Percentiles rank a stretch among this genome's conserved stretches.
These are phyloP conservation scores for Phaeomoniella chlamydospora DNA, from an alignment of 2,329 filamentous ascomycete genomes.

Conservation along the genomic window DNA sequence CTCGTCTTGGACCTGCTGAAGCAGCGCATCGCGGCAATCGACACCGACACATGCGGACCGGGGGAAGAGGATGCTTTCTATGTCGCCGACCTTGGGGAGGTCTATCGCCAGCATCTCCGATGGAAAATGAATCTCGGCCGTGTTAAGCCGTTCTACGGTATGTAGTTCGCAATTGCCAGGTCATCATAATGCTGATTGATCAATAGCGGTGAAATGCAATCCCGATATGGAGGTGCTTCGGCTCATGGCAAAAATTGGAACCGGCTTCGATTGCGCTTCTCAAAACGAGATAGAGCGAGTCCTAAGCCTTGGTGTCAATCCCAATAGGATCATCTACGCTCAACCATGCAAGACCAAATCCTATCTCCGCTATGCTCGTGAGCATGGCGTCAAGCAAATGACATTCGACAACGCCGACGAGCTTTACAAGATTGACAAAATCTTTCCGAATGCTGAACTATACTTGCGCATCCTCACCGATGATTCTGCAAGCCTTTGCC, in stretches of 20 bases:
- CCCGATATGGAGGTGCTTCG: constrained; percentile 79
- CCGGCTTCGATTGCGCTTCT: constrained; percentile 95
- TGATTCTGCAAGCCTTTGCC: constrained; percentile 86
- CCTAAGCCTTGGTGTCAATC: constrained; percentile 65
- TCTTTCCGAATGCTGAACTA: constrained; percentile 78
- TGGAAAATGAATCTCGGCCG: constrained; percentile 92
- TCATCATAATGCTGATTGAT: constrained; percentile 3
- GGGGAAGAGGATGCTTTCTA: constrained; percentile 98
- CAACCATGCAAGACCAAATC: constrained; percentile 99
- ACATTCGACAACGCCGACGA: constrained; percentile 98
- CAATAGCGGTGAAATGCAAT: constrained; percentile 91
- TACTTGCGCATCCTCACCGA: constrained; percentile 92
- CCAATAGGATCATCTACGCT: constrained; percentile 91
- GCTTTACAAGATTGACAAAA: constrained; percentile 90
- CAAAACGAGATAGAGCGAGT: constrained; percentile 95
- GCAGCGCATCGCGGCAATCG: constrained; percentile 67
- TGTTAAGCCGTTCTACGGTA: constrained; percentile 93
- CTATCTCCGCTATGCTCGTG: constrained; percentile 80
- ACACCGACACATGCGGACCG: constrained; percentile 75
- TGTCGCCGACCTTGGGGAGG: constrained; percentile 92
- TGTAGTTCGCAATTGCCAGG: constrained; percentile 17
- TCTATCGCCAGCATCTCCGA: constrained; percentile 95
- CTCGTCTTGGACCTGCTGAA: constrained; percentile 79
- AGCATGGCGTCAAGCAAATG: constrained; percentile 86
- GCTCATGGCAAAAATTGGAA: constrained; percentile 75